Percentiles rank a stretch among this genome's conserved stretches.
Conservation (phyloP, 768 basidiomycete genomes). For the Lepiota subincarnata region DNA sequence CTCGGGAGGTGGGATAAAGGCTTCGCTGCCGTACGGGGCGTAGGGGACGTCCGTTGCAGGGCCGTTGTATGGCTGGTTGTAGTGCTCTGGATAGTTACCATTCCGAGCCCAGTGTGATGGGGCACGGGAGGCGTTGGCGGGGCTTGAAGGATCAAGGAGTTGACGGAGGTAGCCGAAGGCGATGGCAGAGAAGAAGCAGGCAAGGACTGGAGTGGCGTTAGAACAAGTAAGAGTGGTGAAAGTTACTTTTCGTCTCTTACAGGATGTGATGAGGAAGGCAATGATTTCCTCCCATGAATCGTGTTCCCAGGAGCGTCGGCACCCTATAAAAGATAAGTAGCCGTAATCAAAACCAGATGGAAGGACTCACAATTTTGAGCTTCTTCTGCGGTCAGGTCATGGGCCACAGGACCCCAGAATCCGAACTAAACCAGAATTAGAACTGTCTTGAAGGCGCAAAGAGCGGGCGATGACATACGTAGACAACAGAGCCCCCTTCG, state of each 20-base stretch:
- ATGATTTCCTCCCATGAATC: constrained; percentile 70
- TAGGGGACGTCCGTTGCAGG: constrained; percentile 42
- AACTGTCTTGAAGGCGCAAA: background rate
- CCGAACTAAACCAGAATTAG: constrained; percentile 34
- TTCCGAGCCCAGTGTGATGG: constrained; percentile 36
- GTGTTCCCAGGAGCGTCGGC: constrained; percentile 52
- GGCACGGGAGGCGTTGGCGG: constrained; percentile 46
- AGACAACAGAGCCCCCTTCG: constrained; percentile 30
- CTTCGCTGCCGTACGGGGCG: constrained; percentile 26
- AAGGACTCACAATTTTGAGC: constrained; percentile 43
- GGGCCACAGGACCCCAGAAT: constrained; percentile 46
- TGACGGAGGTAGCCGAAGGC: constrained; percentile 76
- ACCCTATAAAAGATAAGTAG: constrained; percentile 43
- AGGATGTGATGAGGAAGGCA: constrained; percentile 50
- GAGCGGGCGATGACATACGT: constrained; percentile 25
- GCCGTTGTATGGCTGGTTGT: constrained; percentile 58
- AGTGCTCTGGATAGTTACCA: constrained; percentile 41
- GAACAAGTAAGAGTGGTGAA: background rate
- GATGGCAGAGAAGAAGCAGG: constrained; percentile 57
- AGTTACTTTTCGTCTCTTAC: constrained; percentile 37
- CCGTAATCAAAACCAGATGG: background rate
- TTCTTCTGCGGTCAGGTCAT: constrained; percentile 29
- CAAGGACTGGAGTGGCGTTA: constrained; percentile 38
- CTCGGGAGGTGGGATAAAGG: constrained; percentile 31
- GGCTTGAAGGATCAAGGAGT: constrained; percentile 60